A percentile compares a stretch with the other conserved stretches of the same genome.
Conservation (phyloP, 345 rosid species). For the rapeseed (Brassica napus) region Da-Ae NC_063441.1:2101001-2101500, state of each 20-base stretch:
- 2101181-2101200: conserved; percentile 62
- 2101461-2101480: conserved; percentile 78
- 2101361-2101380: conserved; percentile 17
- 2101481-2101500: conserved; percentile 42
- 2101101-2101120: conserved; percentile 55
- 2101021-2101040: conserved; percentile 64
- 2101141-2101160: conserved; percentile 53
- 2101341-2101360: conserved; percentile 59
- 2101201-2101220: conserved; percentile 49
- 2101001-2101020: conserved; percentile 72
- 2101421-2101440: conserved; percentile 18
- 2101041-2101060: conserved; percentile 11
- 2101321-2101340: conserved; percentile 76
- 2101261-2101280: conserved; percentile 57
- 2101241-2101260: conserved; percentile 58
- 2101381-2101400: background rate
- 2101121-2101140: conserved; percentile 55
- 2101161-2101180: conserved; percentile 62
- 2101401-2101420: conserved; percentile 2
- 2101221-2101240: conserved; percentile 37
- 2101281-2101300: conserved; percentile 52
- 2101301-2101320: conserved; percentile 48
- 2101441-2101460: conserved; percentile 62
- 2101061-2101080: background rate
- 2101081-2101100: conserved; percentile 6